These are phyloP conservation scores for Pleurotus eryngii DNA, from an alignment of 768 basidiomycete genomes.

Conservation along the genomic window DNA sequence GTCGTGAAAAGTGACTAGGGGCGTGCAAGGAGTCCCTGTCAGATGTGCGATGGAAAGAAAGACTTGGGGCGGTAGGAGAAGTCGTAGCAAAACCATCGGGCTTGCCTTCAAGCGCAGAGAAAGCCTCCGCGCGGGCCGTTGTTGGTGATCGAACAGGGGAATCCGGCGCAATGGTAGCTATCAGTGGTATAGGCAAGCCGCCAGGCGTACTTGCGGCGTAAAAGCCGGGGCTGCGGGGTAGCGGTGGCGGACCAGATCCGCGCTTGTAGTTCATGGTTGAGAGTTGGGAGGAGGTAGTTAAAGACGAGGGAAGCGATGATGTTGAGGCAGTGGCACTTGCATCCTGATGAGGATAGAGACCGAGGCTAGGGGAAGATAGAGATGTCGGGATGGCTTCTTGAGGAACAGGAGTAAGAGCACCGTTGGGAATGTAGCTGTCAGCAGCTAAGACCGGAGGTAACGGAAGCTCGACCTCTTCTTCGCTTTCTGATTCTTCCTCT, in stretches of 20 bases:
- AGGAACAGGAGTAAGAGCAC: constrained; percentile 15
- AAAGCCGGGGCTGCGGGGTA: constrained; percentile 4
- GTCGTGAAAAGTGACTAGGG: constrained; percentile 11
- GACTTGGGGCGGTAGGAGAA: constrained; percentile 11
- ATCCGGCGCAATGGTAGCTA: constrained; percentile 49
- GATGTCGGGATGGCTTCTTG: constrained; percentile 32
- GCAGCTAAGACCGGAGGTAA: neutral
- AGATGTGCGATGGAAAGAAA: constrained; percentile 12
- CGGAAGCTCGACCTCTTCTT: constrained; percentile 21
- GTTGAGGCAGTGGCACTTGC: constrained; percentile 29
- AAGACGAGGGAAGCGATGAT: constrained; percentile 34
- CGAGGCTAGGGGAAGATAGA: constrained; percentile 37
- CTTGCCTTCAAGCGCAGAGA: constrained; percentile 1
- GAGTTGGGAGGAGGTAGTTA: constrained; percentile 13
- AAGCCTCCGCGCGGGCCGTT: constrained; percentile 17
- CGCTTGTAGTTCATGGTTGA: neutral
- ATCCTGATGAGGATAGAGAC: constrained; percentile 27
- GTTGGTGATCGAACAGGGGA: constrained; percentile 24
- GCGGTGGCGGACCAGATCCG: neutral
- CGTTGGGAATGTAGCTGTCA: neutral
- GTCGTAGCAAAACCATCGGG: constrained; percentile 1
- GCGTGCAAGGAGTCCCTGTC: constrained; percentile 14
- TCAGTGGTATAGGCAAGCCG: constrained; percentile 48
- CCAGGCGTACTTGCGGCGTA: constrained; percentile 26
- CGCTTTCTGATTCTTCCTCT: constrained; percentile 26